phyloP scores from a whole-genome alignment of 2,329 filamentous ascomycete species.

The Epichloe coenophiala region DNA sequence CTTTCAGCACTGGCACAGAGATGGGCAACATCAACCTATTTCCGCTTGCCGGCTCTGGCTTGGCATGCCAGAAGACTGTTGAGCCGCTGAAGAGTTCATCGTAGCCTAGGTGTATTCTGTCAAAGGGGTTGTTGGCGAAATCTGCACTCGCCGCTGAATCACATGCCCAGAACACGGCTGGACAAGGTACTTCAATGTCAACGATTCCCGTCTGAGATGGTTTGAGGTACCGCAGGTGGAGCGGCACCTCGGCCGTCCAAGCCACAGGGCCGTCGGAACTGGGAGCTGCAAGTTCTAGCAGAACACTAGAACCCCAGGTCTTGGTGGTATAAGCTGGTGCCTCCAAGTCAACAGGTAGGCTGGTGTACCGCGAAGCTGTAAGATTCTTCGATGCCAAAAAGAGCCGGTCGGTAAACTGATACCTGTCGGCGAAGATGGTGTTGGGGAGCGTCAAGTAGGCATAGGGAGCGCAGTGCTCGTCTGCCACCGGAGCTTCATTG shows the following conservation, averaged over 20 bases:
- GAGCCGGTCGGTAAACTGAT: constrained; percentile 64
- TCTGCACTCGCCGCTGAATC: constrained; percentile 49
- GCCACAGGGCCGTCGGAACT: constrained; percentile 19
- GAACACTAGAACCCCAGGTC: constrained; percentile 65
- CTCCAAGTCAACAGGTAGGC: constrained; percentile 75
- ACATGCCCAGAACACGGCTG: constrained; percentile 85
- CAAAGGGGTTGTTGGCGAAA: constrained; percentile 71
- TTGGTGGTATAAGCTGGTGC: constrained; percentile 69
- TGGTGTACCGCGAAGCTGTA: constrained; percentile 50
- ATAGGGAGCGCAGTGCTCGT: constrained; percentile 57
- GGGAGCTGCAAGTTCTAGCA: constrained; percentile 59
- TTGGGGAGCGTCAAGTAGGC: constrained; percentile 74
- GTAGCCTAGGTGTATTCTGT: constrained; percentile 72
- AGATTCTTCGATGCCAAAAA: constrained; percentile 76
- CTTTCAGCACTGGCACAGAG: constrained; percentile 51
- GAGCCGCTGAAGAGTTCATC: constrained; percentile 63
- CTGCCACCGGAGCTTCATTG: constrained; percentile 33
- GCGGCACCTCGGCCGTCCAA: constrained; percentile 60
- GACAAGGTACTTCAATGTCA: constrained; percentile 56
- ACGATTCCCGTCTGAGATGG: constrained; percentile 43
- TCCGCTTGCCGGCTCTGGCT: constrained; percentile 29
- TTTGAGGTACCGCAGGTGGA: constrained; percentile 73
- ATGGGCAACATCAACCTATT: constrained; percentile 38
- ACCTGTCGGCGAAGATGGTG: constrained; percentile 71
- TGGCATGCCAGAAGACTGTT: constrained; percentile 73